Evolutionary conservation across 148 eudicot genomes (phyloP).

Genomic region (Vaccinium darrowii): DNA sequence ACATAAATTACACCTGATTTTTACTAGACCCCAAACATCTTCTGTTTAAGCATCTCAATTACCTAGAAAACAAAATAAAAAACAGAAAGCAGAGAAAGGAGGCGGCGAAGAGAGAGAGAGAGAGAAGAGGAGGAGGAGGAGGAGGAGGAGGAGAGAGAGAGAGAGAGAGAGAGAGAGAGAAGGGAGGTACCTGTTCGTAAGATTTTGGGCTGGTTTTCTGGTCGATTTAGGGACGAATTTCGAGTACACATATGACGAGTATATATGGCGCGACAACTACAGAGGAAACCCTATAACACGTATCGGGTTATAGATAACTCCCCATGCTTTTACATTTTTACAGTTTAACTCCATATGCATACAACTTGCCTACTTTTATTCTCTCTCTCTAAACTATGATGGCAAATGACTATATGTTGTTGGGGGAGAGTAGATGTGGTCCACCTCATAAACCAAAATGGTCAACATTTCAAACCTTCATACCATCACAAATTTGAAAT

Average conservation of each 20-base stretch:
- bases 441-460: too few species aligned
- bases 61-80: background rate
- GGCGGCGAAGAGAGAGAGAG: background rate
- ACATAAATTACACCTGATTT: background rate
- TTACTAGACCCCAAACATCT: background rate
- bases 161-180: background rate
- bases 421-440: too few species aligned
- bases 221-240: background rate
- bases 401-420: too few species aligned
- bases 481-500: too few species aligned
- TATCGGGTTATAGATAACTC: background rate
- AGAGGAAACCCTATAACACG: background rate
- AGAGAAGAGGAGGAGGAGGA: background rate
- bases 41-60: background rate
- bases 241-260: background rate
- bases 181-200: background rate
- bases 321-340: background rate
- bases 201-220: conserved; percentile 1
- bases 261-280: background rate
- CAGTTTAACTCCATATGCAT: too few species aligned
- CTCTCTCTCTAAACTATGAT: too few species aligned
- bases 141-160: background rate
- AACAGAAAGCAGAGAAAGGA: background rate
- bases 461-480: too few species aligned
- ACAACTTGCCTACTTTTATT: too few species aligned